These are phyloP conservation scores for Tetradesmus obliquus DNA, from an alignment of 139 green algal species.

Conservation along the genomic window DNA sequence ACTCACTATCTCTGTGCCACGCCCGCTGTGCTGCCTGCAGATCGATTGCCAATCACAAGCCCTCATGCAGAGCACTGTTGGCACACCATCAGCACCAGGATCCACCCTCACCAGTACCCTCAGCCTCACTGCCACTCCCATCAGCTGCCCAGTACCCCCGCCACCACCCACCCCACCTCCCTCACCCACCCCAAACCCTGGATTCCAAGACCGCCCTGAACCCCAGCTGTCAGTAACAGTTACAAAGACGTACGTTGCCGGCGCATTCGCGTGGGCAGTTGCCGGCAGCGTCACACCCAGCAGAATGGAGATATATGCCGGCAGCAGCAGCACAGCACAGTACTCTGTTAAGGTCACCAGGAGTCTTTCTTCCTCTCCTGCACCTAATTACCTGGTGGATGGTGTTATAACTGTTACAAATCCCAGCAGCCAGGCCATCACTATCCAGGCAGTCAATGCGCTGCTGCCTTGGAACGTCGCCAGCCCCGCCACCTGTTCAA, in stretches of 20 bases:
- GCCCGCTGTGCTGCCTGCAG: background rate
- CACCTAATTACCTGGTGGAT: background rate
- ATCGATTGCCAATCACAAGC: background rate
- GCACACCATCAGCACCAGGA: background rate
- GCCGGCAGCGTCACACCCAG: background rate
- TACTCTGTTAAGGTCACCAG: background rate
- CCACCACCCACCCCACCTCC: background rate
- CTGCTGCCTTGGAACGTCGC: background rate
- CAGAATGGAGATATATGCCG: background rate
- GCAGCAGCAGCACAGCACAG: background rate
- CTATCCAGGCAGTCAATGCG: background rate
- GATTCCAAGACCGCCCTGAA: constrained; percentile 14
- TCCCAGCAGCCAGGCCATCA: background rate
- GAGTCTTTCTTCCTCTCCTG: background rate
- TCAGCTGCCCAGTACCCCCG: background rate
- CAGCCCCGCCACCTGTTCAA: background rate
- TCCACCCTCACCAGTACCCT: background rate
- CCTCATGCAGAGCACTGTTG: background rate
- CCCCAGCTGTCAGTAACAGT: background rate
- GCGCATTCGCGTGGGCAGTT: background rate
- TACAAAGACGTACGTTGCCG: constrained; percentile 10
- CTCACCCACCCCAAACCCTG: background rate
- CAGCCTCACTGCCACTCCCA: background rate
- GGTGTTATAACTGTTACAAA: background rate
- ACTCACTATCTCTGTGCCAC: background rate